Base-by-base conservation (phyloP, 768 basidiomycete genomes). In the Arthromyces matolae region DNA sequence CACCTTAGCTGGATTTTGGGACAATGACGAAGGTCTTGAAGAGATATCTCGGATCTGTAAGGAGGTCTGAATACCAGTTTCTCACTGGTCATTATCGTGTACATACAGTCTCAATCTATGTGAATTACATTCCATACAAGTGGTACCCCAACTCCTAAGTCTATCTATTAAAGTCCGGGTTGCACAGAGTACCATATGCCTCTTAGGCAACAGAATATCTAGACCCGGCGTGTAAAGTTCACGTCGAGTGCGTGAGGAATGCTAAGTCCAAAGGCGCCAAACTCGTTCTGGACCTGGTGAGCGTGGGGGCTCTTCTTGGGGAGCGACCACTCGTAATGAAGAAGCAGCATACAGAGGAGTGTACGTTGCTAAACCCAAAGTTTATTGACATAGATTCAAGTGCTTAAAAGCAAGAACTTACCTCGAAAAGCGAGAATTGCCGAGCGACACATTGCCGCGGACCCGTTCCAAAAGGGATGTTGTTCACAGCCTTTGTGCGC, bases 11-110 rank as follows among this genome's bases (percentile, higher is more conserved):
- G 62, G 58, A 16, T 89, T 89, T 59, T 89, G 88, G 87, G 71
- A 72, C 27, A 73, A 75, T 42, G 87, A 90, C 58, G 86, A 89
- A 52, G 88, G 87, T 3, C 50, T 82, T 42, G 81, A 84, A 41
- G 87, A 90, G 67, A 86, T 89, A 55, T 71, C 69, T 47, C 78
- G 80, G 58, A 71, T 77, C 4, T 73, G 75, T 48, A 89, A 89
- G 64, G 82, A 85, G 51, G 76, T 53, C 31, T 61, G 32, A 49
- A 20, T 25, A 8, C n/a, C 4, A 29, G 10, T 20, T 29, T 29
- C 14, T 29, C 31, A 10, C 5, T 35, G 3, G 14, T 29, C 12
- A 33, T 33, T 19, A 13, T n/a, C 6, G 10, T 27, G 14, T 18
- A 10, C 32, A 12, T 33, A 10, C 16, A 33, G 10, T 4, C 32